Evolutionary conservation across 2,329 filamentous ascomycete genomes (phyloP), one percentile per base, ranked within the genome.

Genomic region (Fusarium sp.): DNA sequence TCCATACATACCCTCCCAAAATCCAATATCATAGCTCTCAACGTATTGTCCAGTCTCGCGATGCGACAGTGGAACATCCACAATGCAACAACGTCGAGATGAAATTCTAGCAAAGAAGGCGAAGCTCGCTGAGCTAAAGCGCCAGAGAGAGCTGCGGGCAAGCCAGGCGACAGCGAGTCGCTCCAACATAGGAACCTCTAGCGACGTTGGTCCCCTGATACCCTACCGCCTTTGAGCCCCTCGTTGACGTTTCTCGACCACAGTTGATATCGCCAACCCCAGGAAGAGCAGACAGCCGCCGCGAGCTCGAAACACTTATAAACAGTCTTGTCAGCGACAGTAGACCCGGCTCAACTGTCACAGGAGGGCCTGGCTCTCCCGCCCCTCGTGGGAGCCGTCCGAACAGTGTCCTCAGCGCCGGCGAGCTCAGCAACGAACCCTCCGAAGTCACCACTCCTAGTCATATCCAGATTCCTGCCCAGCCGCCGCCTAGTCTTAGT

Each of bases 71-170:
- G 74, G 75, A 78, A 73, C 77, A 68, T 77, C 66, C 80, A 82
- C 76, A 72, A 91, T 91, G 85, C 89, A 91, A 83, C 91, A 94
- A 86, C 92, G 94, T 75, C 92, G 93, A 84, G 94, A 97, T 85
- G 96, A 99, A 85, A 97, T 99, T 74, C 85, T 96, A 75, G 94
- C 94, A 73, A 99, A 99, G 84, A 95, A 93, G 85, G 95, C 94
- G 68, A 98, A 96, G 85, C 93, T 99, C 75, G 94, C 93, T 49
- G 96, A 98, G 86, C 88, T 99, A 71, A 98, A 97, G 84, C 89
- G 93, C 67, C 94, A 98, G 83, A 89, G 96, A 74, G 94, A 97
- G 79, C 84, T 95, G 74, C 88, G 94, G 63, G 89, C 93, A 69
- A 92, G 88, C 77, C 93, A 97, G 78, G 89, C 92, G 74, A 88